Conservation (phyloP, 768 basidiomycete genomes). For the Mycena galopus region DNA sequence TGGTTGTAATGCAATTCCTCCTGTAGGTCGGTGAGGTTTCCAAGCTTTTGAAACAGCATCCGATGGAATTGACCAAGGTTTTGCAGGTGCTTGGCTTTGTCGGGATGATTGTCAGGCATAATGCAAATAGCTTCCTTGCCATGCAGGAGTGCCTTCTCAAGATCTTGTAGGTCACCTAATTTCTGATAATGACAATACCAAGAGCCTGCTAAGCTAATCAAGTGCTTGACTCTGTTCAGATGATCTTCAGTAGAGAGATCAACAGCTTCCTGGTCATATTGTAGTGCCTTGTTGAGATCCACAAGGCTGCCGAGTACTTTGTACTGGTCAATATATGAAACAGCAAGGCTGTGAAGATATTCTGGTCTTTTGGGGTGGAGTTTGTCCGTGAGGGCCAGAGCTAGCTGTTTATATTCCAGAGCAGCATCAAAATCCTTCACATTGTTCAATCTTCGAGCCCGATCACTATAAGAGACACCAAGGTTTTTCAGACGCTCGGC, state of each 20-base stretch:
- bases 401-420: constrained; percentile 9
- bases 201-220: constrained; percentile 2
- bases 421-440: neutral
- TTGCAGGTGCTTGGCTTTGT: constrained; percentile 1
- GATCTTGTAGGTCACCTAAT: neutral
- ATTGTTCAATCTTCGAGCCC: constrained; percentile 3
- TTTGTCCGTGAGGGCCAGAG: neutral
- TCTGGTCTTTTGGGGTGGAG: constrained; percentile 6
- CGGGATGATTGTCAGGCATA: neutral
- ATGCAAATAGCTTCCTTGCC: neutral
- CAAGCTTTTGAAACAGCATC: constrained; percentile 1
- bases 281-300: constrained; percentile 10
- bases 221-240: neutral
- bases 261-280: constrained; percentile 11
- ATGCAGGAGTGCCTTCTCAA: neutral
- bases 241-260: neutral
- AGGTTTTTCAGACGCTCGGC: constrained; percentile 9
- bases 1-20: neutral
- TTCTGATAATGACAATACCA: neutral
- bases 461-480: constrained; percentile 9
- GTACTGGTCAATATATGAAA: constrained; percentile 10
- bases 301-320: constrained; percentile 10
- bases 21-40: constrained; percentile 1
- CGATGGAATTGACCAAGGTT: neutral
- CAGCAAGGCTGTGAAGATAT: constrained; percentile 11